These are phyloP conservation scores for Puccinellia tenuiflora DNA, from an alignment of 176 grass and related monocot species.

Conservation along the genomic window DNA sequence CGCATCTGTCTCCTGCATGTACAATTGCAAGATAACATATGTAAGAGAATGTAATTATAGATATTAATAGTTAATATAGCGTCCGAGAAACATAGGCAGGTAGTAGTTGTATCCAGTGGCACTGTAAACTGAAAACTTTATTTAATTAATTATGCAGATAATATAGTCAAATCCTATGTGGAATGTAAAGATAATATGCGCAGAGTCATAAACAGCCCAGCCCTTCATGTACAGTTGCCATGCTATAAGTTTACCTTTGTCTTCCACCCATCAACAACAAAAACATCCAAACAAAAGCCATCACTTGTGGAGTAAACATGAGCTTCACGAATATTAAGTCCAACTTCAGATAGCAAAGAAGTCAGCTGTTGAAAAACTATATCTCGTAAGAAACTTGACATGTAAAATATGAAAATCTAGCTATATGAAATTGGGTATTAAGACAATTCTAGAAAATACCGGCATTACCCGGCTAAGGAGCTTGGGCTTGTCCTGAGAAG, in stretches of 20 bases:
- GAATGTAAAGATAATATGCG: not conserved
- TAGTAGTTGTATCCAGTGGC: not conserved
- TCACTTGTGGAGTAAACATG: slow-evolving; percentile 93
- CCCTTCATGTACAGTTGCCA: not conserved
- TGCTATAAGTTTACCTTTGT: slow-evolving; percentile 44
- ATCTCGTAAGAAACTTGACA: not conserved
- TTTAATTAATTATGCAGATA: not conserved
- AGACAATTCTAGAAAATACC: not conserved
- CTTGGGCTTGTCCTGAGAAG: slow-evolving; percentile 69
- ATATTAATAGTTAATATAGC: not conserved
- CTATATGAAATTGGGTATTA: not conserved
- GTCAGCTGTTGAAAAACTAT: slow-evolving; percentile 51
- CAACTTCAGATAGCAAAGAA: slow-evolving; percentile 55
- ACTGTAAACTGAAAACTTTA: not conserved
- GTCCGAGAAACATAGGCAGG: not conserved
- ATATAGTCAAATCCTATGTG: not conserved
- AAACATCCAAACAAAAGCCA: slow-evolving; percentile 73
- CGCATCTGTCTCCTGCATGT: slow-evolving; percentile 57
- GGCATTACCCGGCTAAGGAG: slow-evolving; percentile 56
- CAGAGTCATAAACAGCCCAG: not conserved
- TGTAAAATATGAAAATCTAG: not conserved
- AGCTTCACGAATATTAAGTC: slow-evolving; percentile 82
- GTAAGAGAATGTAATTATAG: not conserved
- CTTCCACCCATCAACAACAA: slow-evolving; percentile 81
- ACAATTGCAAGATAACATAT: slow-evolving; percentile 23